These are phyloP conservation scores for Meyerozyma carpophila DNA, from an alignment of 1,139 yeast genomes.

Conservation along the genomic window DNA sequence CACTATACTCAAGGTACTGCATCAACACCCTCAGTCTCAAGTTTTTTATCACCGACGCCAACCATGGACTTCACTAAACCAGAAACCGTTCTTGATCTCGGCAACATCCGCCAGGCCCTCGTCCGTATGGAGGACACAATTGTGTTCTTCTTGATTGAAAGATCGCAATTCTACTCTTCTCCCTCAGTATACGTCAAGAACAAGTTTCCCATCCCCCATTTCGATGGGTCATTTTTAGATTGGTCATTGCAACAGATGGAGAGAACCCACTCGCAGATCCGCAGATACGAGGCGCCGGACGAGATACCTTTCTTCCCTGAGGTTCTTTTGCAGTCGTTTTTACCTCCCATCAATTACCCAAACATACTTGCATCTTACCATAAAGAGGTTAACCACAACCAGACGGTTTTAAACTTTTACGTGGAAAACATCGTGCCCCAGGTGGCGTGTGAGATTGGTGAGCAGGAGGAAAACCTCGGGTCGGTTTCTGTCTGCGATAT, in stretches of 20 bases:
- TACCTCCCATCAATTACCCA: constrained; percentile 80
- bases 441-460: constrained; percentile 64
- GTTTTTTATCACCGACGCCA: not conserved
- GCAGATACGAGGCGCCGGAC: constrained; percentile 93
- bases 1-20: no score
- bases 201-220: constrained; percentile 58
- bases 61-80: constrained; percentile 84
- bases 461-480: constrained; percentile 82
- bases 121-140: constrained; percentile 96
- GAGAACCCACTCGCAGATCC: constrained; percentile 71
- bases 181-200: constrained; percentile 66
- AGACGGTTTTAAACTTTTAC: constrained; percentile 61
- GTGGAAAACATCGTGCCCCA: constrained; percentile 67
- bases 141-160: constrained; percentile 84
- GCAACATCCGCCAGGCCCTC: constrained; percentile 77
- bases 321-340: constrained; percentile 56
- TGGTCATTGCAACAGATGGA: constrained; percentile 81
- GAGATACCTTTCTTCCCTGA: constrained; percentile 88
- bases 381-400: constrained; percentile 71
- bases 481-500: constrained; percentile 83
- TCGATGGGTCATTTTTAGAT: constrained; percentile 79
- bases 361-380: constrained; percentile 68
- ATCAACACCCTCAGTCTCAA: not conserved
- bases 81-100: constrained; percentile 72
- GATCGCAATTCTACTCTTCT: constrained; percentile 80